Conservation (phyloP, 805 yeast genomes). For the Ogataea chonburiensis region DNA sequence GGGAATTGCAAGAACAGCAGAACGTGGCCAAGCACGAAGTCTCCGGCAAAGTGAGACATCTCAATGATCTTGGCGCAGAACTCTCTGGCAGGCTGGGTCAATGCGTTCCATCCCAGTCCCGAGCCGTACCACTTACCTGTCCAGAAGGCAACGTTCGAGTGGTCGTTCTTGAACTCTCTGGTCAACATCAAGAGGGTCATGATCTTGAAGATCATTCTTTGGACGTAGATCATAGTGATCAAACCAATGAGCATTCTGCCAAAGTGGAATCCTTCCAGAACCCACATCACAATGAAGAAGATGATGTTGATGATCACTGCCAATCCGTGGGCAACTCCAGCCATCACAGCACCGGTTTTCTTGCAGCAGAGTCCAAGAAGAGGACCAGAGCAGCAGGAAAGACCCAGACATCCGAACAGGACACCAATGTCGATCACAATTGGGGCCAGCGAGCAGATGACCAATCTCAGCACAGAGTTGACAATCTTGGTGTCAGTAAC, state of each 20-base stretch:
- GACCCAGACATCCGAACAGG: slow-evolving; percentile 67
- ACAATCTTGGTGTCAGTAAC: slow-evolving; percentile 54
- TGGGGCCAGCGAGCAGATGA: slow-evolving; percentile 86
- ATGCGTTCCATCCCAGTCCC: slow-evolving; percentile 89
- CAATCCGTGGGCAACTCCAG: slow-evolving; percentile 93
- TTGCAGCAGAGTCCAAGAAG: slow-evolving; percentile 91
- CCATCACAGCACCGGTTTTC: slow-evolving; percentile 93
- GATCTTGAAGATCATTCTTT: slow-evolving; percentile 82
- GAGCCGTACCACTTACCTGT: slow-evolving; percentile 98
- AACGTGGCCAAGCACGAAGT: slow-evolving; percentile 89
- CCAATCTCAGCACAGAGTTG: slow-evolving; percentile 68
- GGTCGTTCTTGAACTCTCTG: slow-evolving; percentile 95
- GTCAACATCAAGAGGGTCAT: slow-evolving; percentile 78
- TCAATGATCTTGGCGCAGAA: slow-evolving; percentile 91
- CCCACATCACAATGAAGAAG: slow-evolving; percentile 96
- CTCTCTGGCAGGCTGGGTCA: slow-evolving; percentile 96
- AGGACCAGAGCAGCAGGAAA: slow-evolving; percentile 98
- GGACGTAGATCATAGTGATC: slow-evolving; percentile 78
- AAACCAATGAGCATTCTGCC: slow-evolving; percentile 85
- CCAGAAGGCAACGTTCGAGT: slow-evolving; percentile 98
- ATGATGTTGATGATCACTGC: slow-evolving; percentile 85
- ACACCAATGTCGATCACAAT: slow-evolving; percentile 88
- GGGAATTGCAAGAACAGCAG: slow-evolving; percentile 89
- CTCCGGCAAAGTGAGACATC: slow-evolving; percentile 94
- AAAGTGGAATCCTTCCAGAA: slow-evolving; percentile 88